Base-by-base conservation (phyloP, 2,329 filamentous ascomycete genomes). In the Elsinoe fawcettii region DNA sequence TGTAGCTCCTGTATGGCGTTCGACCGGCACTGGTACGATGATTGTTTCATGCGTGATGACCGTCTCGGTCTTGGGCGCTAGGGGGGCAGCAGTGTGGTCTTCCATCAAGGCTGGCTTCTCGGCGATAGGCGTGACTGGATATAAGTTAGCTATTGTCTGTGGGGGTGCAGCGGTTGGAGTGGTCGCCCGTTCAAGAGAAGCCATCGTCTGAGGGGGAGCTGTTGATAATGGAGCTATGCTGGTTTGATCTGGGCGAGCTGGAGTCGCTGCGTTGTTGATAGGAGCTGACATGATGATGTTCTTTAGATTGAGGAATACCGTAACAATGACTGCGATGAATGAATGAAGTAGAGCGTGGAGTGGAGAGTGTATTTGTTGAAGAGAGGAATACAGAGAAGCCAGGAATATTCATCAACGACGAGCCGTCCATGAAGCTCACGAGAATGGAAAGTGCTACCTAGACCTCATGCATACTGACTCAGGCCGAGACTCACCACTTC, bases 141-240 rank as follows among this genome's bases (percentile, higher is more conserved):
- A 12, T 3, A 53, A 18, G n/a, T 14, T 16, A 11, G 49, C 30
- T 3, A 53, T 25, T 5, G 49, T 53, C 34, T 53, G 49, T 16
- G 49, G 49, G 25, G 32, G 30, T 12, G 32, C 16, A 37, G 20
- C 7, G 2, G 49, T 20, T 39, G 49, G 30, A 3, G 49, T 36
- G 1, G 30, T n/a, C 16, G 30, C 18, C 16, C 18, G 49, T 22
- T 39, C 49, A 7, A 53, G 34, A 7, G 49, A 18, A 22, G 49
- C 49, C 49, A 53, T 53, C 11, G 49, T 53, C 9, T 53, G 49
- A 16, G 49, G 30, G 2, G 47, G 49, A 39, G 49, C 49, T 37
- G 32, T 12, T n/a, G 44, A 18, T 25, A 18, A 8, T 30, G 44
- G 20, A 6, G 12, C n/a, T 8, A 18, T 11, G 8, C 32, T 27